Base-by-base conservation (phyloP, 129 eudicot genomes). In the Cynara cardunculus region DNA sequence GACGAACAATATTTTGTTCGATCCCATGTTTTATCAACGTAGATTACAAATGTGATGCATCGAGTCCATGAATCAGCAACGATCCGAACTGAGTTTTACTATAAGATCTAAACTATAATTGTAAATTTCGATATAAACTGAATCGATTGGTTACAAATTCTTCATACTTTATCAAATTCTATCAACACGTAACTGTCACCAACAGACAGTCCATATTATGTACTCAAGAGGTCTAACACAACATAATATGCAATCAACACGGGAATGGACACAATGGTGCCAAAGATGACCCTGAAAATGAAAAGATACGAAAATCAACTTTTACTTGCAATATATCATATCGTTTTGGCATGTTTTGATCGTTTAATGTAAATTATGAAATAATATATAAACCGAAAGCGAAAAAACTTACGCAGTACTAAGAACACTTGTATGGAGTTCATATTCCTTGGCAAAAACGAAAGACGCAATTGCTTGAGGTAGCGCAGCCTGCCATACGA, bases 391-490 rank as follows among this genome's bases (percentile, higher is more conserved):
- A 19, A 7, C 7, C 14, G 3, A 21, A 5, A 9, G 26, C 26
- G 22, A 22, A 8, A 22, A 64, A 80, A 87, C 92, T 86, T 88
- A 93, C 93, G 92, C 92, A 34, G 97, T 91, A 27, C 94, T 91
- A 31, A 93, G 86, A 25, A 88, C 89, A 68, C 87, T 76, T 27
- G 94, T 82, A 59, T 93, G 98, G 21, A 93, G 78, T 37, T 87
- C 87, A 71, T 93, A 93, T 83, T 93, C 97, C 69, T 91, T 84
- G 14, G 98, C 93, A 32, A 72, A 91, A 5, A 91, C 79, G 39
- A 91, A 93, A 3, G 93, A 74, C 2, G 88, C 76, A 3, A 91
- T 71, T 7, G 92, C 83, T 79, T 91, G 94, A 25, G 94, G 98
- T 67, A 93, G 62, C 7, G 94, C 92, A 10, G 96, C 88, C 97